Conservation (phyloP, 768 basidiomycete genomes). For the Tubosaeta sp. region DNA sequence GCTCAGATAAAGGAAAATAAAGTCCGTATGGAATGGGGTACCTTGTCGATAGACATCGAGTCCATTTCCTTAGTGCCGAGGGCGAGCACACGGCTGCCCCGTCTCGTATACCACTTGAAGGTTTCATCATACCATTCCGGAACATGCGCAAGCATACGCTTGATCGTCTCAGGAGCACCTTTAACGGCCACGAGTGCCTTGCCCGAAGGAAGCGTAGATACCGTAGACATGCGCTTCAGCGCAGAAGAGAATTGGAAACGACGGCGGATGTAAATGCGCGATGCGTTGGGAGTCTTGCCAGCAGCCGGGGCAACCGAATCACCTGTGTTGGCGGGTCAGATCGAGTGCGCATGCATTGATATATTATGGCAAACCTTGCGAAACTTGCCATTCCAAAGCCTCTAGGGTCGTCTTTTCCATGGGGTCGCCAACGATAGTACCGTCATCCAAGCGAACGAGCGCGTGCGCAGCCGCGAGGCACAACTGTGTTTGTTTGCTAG, state of each 20-base stretch:
- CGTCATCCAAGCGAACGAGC: constrained; percentile 90
- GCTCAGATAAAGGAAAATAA: not conserved
- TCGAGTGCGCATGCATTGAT: not conserved
- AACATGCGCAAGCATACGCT: constrained; percentile 69
- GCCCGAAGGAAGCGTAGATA: constrained; percentile 63
- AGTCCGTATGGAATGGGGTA: constrained; percentile 19
- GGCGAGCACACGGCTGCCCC: constrained; percentile 91
- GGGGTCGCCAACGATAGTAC: constrained; percentile 91
- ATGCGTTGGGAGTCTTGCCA: constrained; percentile 48
- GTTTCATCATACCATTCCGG: constrained; percentile 88
- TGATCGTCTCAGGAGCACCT: constrained; percentile 97
- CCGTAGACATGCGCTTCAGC: constrained; percentile 95
- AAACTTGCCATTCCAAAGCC: constrained; percentile 83
- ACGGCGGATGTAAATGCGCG: constrained; percentile 70
- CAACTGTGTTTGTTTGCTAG: constrained; percentile 71
- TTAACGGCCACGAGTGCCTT: constrained; percentile 75
- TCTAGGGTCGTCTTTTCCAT: constrained; percentile 98
- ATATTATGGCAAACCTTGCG: constrained; percentile 44
- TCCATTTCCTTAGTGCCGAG: constrained; percentile 86
- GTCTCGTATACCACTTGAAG: constrained; percentile 89
- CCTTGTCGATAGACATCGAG: constrained; percentile 64
- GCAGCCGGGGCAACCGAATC: constrained; percentile 64
- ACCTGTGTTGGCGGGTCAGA: constrained; percentile 30
- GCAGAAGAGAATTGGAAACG: constrained; percentile 98
- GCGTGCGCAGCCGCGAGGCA: constrained; percentile 95